Evolutionary conservation across 371 early-diverging fungal genomes (phyloP).

Genomic region (Apophysomyces ossiformis): DNA sequence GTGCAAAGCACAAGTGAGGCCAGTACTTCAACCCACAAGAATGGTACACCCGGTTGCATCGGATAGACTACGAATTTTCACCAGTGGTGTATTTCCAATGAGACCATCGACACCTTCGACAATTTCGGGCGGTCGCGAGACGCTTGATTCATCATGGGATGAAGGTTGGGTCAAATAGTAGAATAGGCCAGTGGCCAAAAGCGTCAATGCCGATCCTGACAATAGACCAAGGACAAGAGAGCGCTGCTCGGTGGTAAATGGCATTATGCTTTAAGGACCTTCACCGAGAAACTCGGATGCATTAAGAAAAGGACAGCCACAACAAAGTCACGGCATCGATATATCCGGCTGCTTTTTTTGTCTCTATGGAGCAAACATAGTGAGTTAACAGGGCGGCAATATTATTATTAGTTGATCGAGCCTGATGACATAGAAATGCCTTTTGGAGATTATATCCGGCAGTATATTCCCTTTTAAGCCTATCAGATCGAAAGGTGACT

Average conservation of each 20-base stretch:
- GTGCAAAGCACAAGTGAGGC: neutral
- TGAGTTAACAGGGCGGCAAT: too few relatives aligned
- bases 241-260: conserved; percentile 20
- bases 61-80: conserved; percentile 85
- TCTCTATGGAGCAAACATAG: too few relatives aligned
- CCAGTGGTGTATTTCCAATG: conserved; percentile 90
- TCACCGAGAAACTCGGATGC: too few relatives aligned
- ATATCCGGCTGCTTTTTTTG: too few relatives aligned
- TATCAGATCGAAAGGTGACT: too few relatives aligned
- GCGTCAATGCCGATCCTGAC: conserved; percentile 36
- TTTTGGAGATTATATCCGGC: too few relatives aligned
- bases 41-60: conserved; percentile 91
- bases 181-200: conserved; percentile 30
- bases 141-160: neutral
- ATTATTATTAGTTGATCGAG: too few relatives aligned
- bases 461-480: too few relatives aligned
- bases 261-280: conserved; percentile 9
- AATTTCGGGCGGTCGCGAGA: conserved; percentile 27
- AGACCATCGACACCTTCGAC: conserved; percentile 76
- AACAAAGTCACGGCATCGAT: too few relatives aligned
- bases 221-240: conserved; percentile 31
- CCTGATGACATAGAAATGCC: too few relatives aligned
- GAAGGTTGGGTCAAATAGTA: conserved; percentile 14
- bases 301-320: too few relatives aligned
- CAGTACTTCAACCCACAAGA: conserved; percentile 53